Percentiles rank a stretch among this genome's conserved stretches.
Conservation (phyloP, 768 basidiomycete genomes). For the Podaxis sp. region DNA sequence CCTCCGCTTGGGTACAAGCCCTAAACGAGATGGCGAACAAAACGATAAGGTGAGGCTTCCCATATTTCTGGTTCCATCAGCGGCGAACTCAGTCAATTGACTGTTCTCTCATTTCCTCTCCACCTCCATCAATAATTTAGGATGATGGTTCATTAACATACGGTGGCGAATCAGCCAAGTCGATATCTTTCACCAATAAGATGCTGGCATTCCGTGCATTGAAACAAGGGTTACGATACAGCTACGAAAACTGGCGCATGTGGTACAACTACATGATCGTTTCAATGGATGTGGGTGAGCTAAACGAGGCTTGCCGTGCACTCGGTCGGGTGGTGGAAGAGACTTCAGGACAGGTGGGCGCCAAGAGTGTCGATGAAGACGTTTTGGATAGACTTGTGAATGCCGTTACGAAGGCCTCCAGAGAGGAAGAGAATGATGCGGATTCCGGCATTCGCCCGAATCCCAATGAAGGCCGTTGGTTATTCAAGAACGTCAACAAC, state of each 20-base stretch:
- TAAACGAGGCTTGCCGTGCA: constrained; percentile 83
- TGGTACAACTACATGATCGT: constrained; percentile 98
- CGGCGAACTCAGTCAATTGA: constrained; percentile 3
- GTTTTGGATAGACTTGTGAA: constrained; percentile 87
- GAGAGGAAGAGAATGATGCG: constrained; percentile 24
- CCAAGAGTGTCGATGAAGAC: constrained; percentile 72
- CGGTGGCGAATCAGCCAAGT: constrained; percentile 20
- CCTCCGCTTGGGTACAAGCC: constrained; percentile 64
- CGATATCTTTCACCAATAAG: constrained; percentile 68
- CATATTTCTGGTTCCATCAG: background rate
- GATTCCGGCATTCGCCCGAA: constrained; percentile 26
- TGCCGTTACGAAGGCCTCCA: constrained; percentile 64
- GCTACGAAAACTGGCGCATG: constrained; percentile 94
- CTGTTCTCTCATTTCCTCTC: background rate
- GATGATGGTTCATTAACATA: constrained; percentile 5
- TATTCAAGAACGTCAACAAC: constrained; percentile 61
- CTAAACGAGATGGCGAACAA: constrained; percentile 23
- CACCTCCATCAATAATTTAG: background rate
- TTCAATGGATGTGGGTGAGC: constrained; percentile 87
- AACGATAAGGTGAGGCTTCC: constrained; percentile 23
- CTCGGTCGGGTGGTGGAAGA: constrained; percentile 78
- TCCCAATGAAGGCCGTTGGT: constrained; percentile 63
- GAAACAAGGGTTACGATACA: constrained; percentile 79
- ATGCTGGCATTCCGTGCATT: constrained; percentile 89
- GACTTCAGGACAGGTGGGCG: constrained; percentile 46